Evolutionary conservation across 352 stramenopile genomes (phyloP).

Genomic region (Pythium coloratum): DNA sequence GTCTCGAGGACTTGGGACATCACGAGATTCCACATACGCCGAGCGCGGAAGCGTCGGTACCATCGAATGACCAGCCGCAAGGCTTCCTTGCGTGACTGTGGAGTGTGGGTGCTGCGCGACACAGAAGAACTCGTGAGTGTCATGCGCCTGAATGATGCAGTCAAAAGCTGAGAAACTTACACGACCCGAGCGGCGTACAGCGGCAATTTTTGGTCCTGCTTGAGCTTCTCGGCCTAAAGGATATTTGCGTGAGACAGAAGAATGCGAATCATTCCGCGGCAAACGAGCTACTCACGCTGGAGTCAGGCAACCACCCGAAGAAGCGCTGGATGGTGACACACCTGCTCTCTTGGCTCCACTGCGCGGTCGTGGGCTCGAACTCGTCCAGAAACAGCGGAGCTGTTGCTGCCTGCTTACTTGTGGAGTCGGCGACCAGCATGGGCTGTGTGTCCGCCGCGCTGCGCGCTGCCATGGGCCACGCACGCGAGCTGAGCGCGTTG

Average conservation of each 20-base stretch:
- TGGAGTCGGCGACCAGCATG: constrained; percentile 1
- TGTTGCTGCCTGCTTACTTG: neutral
- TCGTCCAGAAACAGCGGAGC: constrained; percentile 54
- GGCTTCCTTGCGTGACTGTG: constrained; percentile 14
- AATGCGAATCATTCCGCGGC: neutral
- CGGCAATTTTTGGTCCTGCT: constrained; percentile 28
- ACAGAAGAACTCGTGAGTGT: neutral
- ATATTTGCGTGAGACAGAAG: neutral
- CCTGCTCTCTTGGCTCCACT: constrained; percentile 55
- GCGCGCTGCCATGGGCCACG: neutral
- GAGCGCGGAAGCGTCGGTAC: constrained; percentile 46
- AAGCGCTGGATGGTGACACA: constrained; percentile 59
- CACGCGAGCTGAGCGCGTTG: constrained; percentile 23
- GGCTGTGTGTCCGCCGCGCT: constrained; percentile 7
- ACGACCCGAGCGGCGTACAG: constrained; percentile 22
- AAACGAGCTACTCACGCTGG: constrained; percentile 28
- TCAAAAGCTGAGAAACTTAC: constrained; percentile 10
- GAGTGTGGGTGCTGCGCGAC: neutral
- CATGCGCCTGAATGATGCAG: too few relatives aligned
- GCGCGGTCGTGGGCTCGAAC: constrained; percentile 39
- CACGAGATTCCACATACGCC: constrained; percentile 46
- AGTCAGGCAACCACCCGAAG: constrained; percentile 58
- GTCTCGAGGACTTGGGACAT: constrained; percentile 40
- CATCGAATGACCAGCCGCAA: constrained; percentile 21
- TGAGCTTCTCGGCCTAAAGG: constrained; percentile 27